Percentiles rank a stretch among this genome's conserved stretches.
phyloP scores from a whole-genome alignment of 805 yeast genomes.

The Suhomyces sp. region DNA sequence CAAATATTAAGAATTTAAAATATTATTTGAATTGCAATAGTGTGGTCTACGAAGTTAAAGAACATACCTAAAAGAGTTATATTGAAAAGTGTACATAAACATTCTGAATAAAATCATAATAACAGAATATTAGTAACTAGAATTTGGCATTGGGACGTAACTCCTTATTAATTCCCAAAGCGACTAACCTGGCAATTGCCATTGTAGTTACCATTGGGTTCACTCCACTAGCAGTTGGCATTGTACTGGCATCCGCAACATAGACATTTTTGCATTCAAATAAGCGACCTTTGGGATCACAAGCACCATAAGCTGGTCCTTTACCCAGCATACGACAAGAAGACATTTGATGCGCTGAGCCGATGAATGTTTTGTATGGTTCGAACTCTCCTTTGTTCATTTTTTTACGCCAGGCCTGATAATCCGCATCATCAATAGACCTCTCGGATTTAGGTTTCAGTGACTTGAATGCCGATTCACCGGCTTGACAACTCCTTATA shows the following conservation, averaged over 20 bases:
- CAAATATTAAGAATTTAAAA: conserved; percentile 38
- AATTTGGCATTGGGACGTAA: conserved; percentile 11
- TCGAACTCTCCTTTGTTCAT: conserved; percentile 11
- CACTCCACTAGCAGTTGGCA: conserved; percentile 29
- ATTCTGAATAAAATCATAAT: neutral
- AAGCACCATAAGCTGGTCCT: conserved; percentile 26
- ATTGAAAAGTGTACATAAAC: neutral
- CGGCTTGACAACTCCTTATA: conserved; percentile 15
- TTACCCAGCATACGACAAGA: conserved; percentile 26
- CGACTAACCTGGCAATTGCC: conserved; percentile 22
- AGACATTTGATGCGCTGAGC: conserved; percentile 28
- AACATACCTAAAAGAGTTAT: too few relatives aligned
- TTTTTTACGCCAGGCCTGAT: conserved; percentile 14
- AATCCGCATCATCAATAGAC: conserved; percentile 15
- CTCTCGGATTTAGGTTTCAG: conserved; percentile 17
- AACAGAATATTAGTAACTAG: conserved; percentile 1
- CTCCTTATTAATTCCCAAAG: conserved; percentile 18
- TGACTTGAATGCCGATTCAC: conserved; percentile 13
- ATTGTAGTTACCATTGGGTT: conserved; percentile 27
- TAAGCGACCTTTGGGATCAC: conserved; percentile 21
- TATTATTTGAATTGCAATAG: conserved; percentile 49
- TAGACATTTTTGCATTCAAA: conserved; percentile 25
- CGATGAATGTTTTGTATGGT: conserved; percentile 14
- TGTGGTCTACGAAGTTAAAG: conserved; percentile 35
- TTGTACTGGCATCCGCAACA: conserved; percentile 25